Conservation (phyloP, 2,329 filamentous ascomycete species). For the Cladorrhinum sp. region DNA sequence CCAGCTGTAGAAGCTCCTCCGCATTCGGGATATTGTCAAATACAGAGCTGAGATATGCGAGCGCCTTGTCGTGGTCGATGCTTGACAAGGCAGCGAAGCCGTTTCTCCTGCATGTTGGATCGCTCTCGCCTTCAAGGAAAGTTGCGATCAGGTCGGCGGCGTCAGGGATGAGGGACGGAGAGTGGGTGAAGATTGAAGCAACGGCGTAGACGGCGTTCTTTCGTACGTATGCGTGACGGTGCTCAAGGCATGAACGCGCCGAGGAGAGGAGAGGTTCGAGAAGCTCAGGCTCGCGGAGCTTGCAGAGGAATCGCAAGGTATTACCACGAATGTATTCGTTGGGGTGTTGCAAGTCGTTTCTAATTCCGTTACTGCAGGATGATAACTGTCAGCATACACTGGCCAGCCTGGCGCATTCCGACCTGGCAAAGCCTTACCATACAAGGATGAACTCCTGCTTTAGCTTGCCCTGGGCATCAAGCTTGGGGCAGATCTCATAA, state of each 20-base stretch:
- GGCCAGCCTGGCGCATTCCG: not conserved
- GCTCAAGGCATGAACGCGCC: conserved; percentile 86
- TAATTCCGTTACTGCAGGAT: conserved; percentile 79
- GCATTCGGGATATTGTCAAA: conserved; percentile 94
- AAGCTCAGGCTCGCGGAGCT: conserved; percentile 90
- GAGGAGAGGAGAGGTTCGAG: conserved; percentile 94
- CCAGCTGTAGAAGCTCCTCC: conserved; percentile 88
- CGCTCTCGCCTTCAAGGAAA: conserved; percentile 87
- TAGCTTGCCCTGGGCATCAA: conserved; percentile 85
- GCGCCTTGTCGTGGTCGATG: conserved; percentile 90
- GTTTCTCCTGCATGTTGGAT: conserved; percentile 96
- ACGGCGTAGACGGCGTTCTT: conserved; percentile 98
- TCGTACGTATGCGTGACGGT: conserved; percentile 94
- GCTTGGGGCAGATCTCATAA: conserved; percentile 97
- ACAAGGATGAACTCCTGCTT: conserved; percentile 99
- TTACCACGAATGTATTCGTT: conserved; percentile 99
- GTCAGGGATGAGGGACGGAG: conserved; percentile 88
- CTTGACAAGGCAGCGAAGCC: conserved; percentile 87
- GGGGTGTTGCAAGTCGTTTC: conserved; percentile 93
- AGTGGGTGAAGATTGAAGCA: conserved; percentile 87
- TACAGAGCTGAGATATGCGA: conserved; percentile 81
- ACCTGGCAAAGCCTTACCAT: conserved; percentile 57
- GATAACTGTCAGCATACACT: conserved; percentile 26
- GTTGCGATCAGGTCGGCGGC: conserved; percentile 86
- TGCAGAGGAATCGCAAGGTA: conserved; percentile 95